Evolutionary conservation across 345 rosid genomes (phyloP).

Genomic region (Pseudoturritis turrita): DNA sequence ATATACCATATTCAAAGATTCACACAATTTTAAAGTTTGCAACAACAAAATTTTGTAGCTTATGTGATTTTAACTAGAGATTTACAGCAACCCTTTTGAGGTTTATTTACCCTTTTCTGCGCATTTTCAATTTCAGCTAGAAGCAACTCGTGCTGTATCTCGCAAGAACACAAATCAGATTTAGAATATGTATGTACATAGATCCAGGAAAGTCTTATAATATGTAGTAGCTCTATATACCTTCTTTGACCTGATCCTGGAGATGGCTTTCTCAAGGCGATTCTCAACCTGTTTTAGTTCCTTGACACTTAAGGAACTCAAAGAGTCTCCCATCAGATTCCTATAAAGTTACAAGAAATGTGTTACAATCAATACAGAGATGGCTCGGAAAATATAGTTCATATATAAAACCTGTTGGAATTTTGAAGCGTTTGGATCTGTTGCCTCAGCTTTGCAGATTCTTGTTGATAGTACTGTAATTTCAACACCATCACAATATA

Average conservation of each 20-base stretch:
- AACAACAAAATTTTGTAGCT: not conserved
- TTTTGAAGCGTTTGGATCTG: constrained; percentile 93
- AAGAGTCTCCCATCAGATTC: constrained; percentile 89
- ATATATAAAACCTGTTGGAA: constrained; percentile 64
- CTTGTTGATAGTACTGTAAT: constrained; percentile 91
- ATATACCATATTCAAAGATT: not conserved
- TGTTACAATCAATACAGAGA: not conserved
- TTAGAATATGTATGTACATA: not conserved
- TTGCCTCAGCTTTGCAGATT: constrained; percentile 86
- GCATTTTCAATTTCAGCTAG: constrained; percentile 85
- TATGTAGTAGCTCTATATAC: constrained; percentile 34
- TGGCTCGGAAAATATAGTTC: not conserved
- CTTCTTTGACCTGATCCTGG: constrained; percentile 95
- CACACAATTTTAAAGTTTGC: not conserved
- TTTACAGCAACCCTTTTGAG: not conserved
- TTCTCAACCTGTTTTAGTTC: constrained; percentile 96
- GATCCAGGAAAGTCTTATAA: not conserved
- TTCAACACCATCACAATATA: not conserved
- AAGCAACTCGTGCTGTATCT: constrained; percentile 83
- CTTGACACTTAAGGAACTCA: constrained; percentile 73
- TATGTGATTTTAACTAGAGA: not conserved
- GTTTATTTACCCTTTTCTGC: constrained; percentile 73
- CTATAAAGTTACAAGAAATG: constrained; percentile 31
- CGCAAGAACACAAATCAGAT: constrained; percentile 15
- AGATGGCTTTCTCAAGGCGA: constrained; percentile 90